Percentiles rank a stretch among this genome's conserved stretches.
These are phyloP conservation scores for Rhododendron griersonianum DNA, from an alignment of 148 eudicot genomes.

Conservation along the genomic window DNA sequence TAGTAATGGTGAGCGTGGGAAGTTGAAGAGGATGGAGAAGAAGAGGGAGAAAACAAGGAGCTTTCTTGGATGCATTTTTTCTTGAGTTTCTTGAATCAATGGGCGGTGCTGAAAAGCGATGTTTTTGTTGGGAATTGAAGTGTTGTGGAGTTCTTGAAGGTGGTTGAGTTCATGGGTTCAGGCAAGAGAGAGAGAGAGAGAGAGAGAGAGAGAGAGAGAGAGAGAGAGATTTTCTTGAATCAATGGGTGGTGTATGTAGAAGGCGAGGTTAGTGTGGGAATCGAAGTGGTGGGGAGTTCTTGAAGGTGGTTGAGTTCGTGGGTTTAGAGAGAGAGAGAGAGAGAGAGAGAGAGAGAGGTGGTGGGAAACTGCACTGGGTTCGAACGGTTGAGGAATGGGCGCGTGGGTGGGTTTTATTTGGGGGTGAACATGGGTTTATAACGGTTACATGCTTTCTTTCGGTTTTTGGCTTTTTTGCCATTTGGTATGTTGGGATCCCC, in stretches of 20 bases:
- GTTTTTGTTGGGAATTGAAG: neutral
- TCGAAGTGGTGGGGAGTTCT: conserved; percentile 6
- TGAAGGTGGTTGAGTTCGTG: neutral
- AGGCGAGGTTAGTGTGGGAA: neutral
- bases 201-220: neutral
- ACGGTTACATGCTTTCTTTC: neutral
- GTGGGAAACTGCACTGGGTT: conserved; percentile 51
- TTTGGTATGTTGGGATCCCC: neutral
- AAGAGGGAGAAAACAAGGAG: conserved; percentile 28
- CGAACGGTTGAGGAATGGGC: conserved; percentile 58
- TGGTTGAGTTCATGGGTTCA: neutral
- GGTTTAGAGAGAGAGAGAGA: neutral
- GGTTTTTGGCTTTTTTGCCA: neutral
- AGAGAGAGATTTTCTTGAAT: neutral
- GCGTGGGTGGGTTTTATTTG: conserved; percentile 32
- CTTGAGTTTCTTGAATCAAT: neutral
- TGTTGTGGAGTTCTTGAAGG: conserved; percentile 10
- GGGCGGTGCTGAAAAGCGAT: neutral
- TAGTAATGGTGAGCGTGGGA: conserved; percentile 7
- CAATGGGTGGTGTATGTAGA: neutral
- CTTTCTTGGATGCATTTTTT: conserved; percentile 31
- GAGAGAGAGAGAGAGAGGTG: conserved; percentile 3
- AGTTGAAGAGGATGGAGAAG: conserved; percentile 7
- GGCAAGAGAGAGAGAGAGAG: neutral
- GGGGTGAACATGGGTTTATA: neutral